Conservation (phyloP, 2,329 filamentous ascomycete genomes). For the Pseudofabraea citricarpa region DNA sequence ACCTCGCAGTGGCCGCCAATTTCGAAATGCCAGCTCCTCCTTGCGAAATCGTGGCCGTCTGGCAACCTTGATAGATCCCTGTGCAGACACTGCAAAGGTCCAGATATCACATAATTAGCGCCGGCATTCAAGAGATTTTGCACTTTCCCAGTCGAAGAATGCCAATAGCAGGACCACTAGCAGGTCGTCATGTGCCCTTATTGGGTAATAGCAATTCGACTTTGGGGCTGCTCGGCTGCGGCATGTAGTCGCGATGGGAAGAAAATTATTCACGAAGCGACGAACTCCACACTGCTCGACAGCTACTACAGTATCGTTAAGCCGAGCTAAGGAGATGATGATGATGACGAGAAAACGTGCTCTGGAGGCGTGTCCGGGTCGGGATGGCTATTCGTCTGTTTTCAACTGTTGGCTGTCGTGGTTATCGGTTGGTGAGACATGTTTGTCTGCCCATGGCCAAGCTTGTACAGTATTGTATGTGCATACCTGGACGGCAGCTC, state of each 20-base stretch:
- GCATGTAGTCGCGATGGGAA: background rate
- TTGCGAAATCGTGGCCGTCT: background rate
- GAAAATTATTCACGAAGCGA: background rate
- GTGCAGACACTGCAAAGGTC: background rate
- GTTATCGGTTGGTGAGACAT: background rate
- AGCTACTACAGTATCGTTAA: background rate
- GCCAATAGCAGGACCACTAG: background rate
- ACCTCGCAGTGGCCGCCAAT: no score
- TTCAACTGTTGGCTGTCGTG: background rate
- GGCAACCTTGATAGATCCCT: slow-evolving; percentile 2
- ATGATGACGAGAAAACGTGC: background rate
- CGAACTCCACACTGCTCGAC: background rate
- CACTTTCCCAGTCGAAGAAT: background rate
- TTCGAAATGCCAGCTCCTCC: background rate
- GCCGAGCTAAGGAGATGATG: background rate
- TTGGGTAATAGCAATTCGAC: background rate
- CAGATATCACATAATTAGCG: background rate
- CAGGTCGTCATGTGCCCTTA: background rate
- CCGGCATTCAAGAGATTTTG: background rate
- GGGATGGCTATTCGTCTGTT: background rate
- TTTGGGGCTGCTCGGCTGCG: background rate
- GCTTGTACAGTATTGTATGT: background rate
- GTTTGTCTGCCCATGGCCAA: background rate
- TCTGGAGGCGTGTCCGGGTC: background rate
- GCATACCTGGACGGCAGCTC: background rate